Percentiles rank a stretch among this genome's conserved stretches.
Evolutionary conservation across 1,284 basidiomycete genomes (phyloP).

Genomic region (Neolentinus lepideus): DNA sequence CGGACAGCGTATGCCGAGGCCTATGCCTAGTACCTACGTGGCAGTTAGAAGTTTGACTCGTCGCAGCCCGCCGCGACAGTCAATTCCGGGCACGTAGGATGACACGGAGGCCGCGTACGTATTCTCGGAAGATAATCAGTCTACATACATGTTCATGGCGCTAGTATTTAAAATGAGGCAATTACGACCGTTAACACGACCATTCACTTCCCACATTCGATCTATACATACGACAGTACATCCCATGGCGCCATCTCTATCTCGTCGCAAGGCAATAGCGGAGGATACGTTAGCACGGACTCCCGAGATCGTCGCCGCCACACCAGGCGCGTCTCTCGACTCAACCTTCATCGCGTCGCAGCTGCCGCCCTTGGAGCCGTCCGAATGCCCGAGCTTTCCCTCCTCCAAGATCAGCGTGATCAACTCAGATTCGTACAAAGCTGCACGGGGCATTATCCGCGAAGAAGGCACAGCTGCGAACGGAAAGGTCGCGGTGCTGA

Average conservation of each 20-base stretch:
- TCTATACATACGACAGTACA: neutral
- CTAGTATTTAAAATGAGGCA: too few species aligned
- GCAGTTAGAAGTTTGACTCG: too few species aligned
- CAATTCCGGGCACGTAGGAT: too few species aligned
- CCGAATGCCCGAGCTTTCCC: slow-evolving; percentile 15
- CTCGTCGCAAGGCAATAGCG: slow-evolving; percentile 16
- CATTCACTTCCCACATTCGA: too few species aligned
- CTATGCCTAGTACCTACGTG: too few species aligned
- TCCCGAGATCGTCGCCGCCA: slow-evolving; percentile 18
- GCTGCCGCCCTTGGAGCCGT: slow-evolving; percentile 21
- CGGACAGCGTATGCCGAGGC: too few species aligned
- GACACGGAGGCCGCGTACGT: too few species aligned
- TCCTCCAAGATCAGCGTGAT: slow-evolving; percentile 21
- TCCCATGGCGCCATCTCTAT: slow-evolving; percentile 14
- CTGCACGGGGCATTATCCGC: slow-evolving; percentile 26
- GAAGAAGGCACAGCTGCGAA: slow-evolving; percentile 14
- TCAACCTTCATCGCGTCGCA: slow-evolving; percentile 27
- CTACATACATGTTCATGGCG: too few species aligned
- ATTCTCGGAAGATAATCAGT: too few species aligned
- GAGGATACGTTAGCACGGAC: slow-evolving; percentile 26
- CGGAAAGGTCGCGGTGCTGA: slow-evolving; percentile 30
- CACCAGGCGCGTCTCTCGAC: slow-evolving; percentile 26
- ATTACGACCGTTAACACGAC: too few species aligned
- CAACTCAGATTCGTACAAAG: slow-evolving; percentile 31
- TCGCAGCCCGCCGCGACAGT: too few species aligned